Evolutionary conservation across 129 eudicot genomes (phyloP), one percentile per base, ranked within the genome.

Genomic region (Saussurea involucrata): DNA sequence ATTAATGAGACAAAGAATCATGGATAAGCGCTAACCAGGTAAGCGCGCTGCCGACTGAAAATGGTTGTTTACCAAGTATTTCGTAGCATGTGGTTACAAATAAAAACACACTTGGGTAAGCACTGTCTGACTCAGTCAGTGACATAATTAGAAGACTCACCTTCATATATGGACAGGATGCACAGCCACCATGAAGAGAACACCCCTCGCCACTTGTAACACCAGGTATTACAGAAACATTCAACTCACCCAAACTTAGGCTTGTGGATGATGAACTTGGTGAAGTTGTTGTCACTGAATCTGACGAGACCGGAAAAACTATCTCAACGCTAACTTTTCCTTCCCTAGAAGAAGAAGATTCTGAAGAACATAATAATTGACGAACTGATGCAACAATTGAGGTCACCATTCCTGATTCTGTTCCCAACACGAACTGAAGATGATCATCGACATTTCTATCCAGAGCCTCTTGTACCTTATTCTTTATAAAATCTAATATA

Each of bases 121-220:
- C 58, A 49, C 58, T 49, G 18, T 17, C 58, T 4, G 21, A 49
- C 58, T 49, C 55, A 1, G 55, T 15, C 18, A 44, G 5, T 4
- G 40, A 34, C 40, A 34, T 34, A 46, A 40, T 25, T 20, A 63
- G 28, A 21, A 82, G 44, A 57, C 90, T 79, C 37, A 91, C 97
- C 99, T 95, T 95, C 99, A 92, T 95, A 67, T 95, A 92, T 68
- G 99, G 99, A 77, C 99, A 95, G 36, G 99, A 95, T 28, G 99
- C 99, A 72, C 99, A 95, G n/a, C 99, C 99, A 53, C 99, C 99
- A 49, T 95, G 96, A 85, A 95, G 84, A 68, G 99, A 95, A 73
- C 99, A 92, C 18, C 99, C 99, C 70, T 95, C 99, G 7, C 99
- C 99, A 67, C 95, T 92, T 71, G 96, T 73, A 71, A 91, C 97